Percentiles rank a stretch among this genome's conserved stretches.
Conservation (phyloP, 306 rosid genomes). For the Leucaena leucocephala region DNA sequence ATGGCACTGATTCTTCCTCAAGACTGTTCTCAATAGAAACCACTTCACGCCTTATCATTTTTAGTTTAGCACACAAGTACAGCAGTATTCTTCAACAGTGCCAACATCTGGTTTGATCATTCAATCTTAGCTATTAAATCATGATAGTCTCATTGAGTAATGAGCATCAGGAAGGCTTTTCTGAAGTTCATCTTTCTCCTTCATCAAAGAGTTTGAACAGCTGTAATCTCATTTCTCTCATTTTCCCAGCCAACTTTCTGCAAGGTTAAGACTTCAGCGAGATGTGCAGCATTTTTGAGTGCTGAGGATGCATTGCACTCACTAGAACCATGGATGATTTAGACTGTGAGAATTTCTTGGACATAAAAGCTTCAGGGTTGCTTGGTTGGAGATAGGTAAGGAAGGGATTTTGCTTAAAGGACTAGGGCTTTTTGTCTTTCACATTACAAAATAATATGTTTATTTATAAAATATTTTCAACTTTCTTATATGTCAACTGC, state of each 20-base stretch:
- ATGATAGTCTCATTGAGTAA: slow-evolving; percentile 4
- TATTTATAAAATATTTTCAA: no score
- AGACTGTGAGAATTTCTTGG: no score
- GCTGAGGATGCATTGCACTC: no score
- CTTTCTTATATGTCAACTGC: no score
- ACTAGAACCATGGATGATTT: no score
- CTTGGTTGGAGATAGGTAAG: no score
- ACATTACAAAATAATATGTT: no score
- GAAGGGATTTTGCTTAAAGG: no score
- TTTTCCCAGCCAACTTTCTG: slow-evolving; percentile 33
- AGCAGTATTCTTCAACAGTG: slow-evolving; percentile 64
- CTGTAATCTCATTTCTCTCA: slow-evolving; percentile 39
- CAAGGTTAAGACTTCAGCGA: no score
- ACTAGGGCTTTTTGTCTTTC: no score
- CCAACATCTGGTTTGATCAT: slow-evolving; percentile 45
- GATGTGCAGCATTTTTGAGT: no score
- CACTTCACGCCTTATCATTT: slow-evolving; percentile 32
- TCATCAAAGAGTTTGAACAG: slow-evolving; percentile 39
- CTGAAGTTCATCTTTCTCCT: slow-evolving; percentile 49
- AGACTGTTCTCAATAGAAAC: slow-evolving; percentile 35
- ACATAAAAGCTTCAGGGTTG: neutral
- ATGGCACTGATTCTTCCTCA: slow-evolving; percentile 50
- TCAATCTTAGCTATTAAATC: slow-evolving; percentile 57
- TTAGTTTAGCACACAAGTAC: slow-evolving; percentile 37
- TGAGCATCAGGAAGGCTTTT: slow-evolving; percentile 40